Percentiles rank a stretch among this genome's conserved stretches.
Evolutionary conservation across 306 rosid genomes (phyloP).

Genomic region (Inga laurina): DNA sequence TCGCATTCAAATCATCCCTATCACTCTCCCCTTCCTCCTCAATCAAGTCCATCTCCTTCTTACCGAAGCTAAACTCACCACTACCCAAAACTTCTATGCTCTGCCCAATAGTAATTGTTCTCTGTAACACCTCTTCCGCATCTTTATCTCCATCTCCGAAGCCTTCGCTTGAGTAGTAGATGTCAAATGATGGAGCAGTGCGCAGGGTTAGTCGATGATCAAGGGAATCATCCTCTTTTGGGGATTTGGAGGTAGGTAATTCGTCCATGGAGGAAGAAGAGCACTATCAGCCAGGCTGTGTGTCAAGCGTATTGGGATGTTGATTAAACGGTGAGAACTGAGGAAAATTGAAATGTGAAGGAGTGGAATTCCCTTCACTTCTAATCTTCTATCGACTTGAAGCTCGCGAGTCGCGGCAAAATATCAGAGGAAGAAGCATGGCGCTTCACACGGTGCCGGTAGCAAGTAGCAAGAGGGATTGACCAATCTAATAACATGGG

Average conservation of each 20-base stretch:
- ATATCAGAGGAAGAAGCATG: background rate
- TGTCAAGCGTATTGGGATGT: background rate
- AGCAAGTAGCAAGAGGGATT: background rate
- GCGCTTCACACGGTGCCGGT: background rate
- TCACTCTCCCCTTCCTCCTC: conserved; percentile 61
- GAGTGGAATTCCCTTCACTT: background rate
- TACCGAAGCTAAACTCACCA: conserved; percentile 53
- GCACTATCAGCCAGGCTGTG: conserved; percentile 10
- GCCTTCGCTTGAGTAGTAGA: conserved; percentile 40
- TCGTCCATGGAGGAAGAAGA: conserved; percentile 36
- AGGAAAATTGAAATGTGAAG: background rate
- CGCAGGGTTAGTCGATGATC: conserved; percentile 34
- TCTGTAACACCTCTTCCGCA: conserved; percentile 43
- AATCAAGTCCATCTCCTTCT: conserved; percentile 59
- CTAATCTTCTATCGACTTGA: background rate
- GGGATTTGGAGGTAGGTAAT: conserved; percentile 10
- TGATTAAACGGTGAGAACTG: background rate
- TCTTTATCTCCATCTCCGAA: conserved; percentile 30
- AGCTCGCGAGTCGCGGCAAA: background rate
- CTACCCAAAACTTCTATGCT: conserved; percentile 29
- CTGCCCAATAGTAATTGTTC: conserved; percentile 35
- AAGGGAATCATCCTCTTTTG: conserved; percentile 12
- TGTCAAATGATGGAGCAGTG: conserved; percentile 68
- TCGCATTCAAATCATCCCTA: conserved; percentile 32
- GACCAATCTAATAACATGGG: background rate